These are phyloP conservation scores for Suillus fuscotomentosus DNA, from an alignment of 768 basidiomycete species.

Conservation along the genomic window DNA sequence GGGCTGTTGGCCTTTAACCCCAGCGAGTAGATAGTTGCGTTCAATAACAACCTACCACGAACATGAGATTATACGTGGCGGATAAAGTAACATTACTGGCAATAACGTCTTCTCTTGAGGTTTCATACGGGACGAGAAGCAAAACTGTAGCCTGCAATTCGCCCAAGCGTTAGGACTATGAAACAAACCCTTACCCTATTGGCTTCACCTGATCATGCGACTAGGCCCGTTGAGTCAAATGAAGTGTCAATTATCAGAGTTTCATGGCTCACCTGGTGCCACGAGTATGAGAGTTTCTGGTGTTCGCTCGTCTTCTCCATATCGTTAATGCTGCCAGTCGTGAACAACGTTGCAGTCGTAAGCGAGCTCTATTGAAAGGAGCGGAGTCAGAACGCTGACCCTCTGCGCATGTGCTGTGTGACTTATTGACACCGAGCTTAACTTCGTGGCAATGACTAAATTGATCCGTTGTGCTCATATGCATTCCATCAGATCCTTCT, in stretches of 20 bases:
- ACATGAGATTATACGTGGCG: constrained; percentile 2
- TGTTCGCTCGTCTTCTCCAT: constrained; percentile 27
- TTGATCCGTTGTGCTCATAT: background rate
- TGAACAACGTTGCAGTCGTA: constrained; percentile 10
- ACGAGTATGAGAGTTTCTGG: constrained; percentile 59
- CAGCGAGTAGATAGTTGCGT: constrained; percentile 67
- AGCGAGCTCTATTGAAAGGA: constrained; percentile 11
- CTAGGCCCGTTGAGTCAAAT: constrained; percentile 33
- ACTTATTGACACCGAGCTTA: constrained; percentile 2
- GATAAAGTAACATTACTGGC: constrained; percentile 38
- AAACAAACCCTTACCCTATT: constrained; percentile 12
- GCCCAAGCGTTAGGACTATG: constrained; percentile 18
- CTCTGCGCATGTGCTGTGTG: constrained; percentile 8
- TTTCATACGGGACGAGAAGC: constrained; percentile 68
- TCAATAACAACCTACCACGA: constrained; percentile 65
- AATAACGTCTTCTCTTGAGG: constrained; percentile 67
- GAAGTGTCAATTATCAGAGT: constrained; percentile 15
- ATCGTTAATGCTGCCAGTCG: constrained; percentile 11
- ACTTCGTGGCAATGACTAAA: background rate
- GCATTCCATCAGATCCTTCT: background rate
- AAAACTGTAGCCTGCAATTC: constrained; percentile 67
- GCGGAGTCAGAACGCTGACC: constrained; percentile 33
- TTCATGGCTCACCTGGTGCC: constrained; percentile 68
- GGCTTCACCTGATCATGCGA: constrained; percentile 78
- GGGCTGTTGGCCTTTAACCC: constrained; percentile 66